phyloP scores from a whole-genome alignment of 495 filamentous ascomycete species.

The Neurospora pannonica region DNA sequence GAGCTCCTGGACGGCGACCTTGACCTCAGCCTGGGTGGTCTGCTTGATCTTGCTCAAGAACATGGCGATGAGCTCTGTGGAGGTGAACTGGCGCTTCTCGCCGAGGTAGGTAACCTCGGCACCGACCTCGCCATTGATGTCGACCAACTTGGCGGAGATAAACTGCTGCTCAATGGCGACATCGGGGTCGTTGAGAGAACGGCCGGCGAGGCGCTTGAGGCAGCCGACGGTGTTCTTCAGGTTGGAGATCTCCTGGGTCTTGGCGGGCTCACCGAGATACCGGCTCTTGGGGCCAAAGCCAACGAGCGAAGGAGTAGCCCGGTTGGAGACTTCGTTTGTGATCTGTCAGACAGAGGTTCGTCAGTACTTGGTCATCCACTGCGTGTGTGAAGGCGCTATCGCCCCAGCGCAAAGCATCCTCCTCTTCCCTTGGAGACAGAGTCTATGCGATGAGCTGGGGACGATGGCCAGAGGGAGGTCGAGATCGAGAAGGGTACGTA shows the following conservation, averaged over 20 bases:
- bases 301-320: constrained; percentile 93
- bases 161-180: constrained; percentile 83
- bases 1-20: constrained; percentile 86
- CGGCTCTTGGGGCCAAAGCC: constrained; percentile 89
- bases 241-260: constrained; percentile 98
- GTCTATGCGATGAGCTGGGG: background rate
- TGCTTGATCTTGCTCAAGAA: constrained; percentile 90
- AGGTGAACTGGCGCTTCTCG: constrained; percentile 87
- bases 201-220: constrained; percentile 85
- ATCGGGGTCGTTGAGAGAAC: constrained; percentile 80
- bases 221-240: constrained; percentile 95
- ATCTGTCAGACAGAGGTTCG: constrained; percentile 46
- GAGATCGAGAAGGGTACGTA: constrained; percentile 44
- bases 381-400: background rate
- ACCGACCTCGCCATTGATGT: constrained; percentile 88
- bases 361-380: background rate
- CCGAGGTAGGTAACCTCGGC: constrained; percentile 90
- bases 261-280: constrained; percentile 88
- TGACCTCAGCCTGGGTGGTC: constrained; percentile 78
- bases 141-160: constrained; percentile 78
- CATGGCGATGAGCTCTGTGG: constrained; percentile 87
- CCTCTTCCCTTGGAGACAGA: background rate
- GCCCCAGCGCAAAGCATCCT: background rate
- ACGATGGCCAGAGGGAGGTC: background rate
- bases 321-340: constrained; percentile 98